phyloP scores from a whole-genome alignment of 148 eudicot genomes.

The Simmondsia chinensis region DNA sequence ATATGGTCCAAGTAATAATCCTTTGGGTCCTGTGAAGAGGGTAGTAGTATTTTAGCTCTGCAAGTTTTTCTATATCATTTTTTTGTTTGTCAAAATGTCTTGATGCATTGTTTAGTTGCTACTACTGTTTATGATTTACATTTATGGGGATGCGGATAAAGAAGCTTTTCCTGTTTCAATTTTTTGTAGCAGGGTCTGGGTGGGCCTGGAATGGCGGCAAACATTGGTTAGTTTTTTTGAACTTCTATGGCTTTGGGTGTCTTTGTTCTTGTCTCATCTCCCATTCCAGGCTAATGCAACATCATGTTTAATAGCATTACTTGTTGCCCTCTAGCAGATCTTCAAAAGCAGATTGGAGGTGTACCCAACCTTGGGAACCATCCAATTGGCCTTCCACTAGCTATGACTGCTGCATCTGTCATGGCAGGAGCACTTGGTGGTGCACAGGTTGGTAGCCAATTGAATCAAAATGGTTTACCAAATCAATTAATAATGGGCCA shows the following conservation, averaged over 20 bases:
- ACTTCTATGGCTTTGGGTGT: slow-evolving; percentile 1
- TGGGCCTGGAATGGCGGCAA: slow-evolving; percentile 76
- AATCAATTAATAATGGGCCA: slow-evolving; percentile 39
- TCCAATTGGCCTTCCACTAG: slow-evolving; percentile 66
- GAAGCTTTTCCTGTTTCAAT: not conserved
- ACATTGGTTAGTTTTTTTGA: slow-evolving; percentile 45
- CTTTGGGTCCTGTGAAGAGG: too few species aligned
- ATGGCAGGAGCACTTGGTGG: slow-evolving; percentile 92
- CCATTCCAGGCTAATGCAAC: not conserved
- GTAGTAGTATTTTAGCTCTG: too few species aligned
- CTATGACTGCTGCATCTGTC: slow-evolving; percentile 74
- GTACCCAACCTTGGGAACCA: slow-evolving; percentile 47
- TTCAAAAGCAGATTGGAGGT: slow-evolving; percentile 59
- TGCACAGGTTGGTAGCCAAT: slow-evolving; percentile 43
- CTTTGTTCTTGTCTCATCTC: slow-evolving; percentile 1
- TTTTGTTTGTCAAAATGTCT: too few species aligned
- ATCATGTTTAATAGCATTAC: slow-evolving; percentile 1
- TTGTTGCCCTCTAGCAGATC: slow-evolving; percentile 29
- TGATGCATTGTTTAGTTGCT: too few species aligned
- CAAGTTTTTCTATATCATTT: too few species aligned
- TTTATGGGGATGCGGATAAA: not conserved
- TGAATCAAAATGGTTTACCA: slow-evolving; percentile 45
- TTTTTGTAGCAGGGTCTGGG: slow-evolving; percentile 76
- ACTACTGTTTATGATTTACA: too few species aligned
- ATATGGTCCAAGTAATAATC: too few species aligned